Evolutionary conservation across 73 alveolate species (phyloP).

Genomic region (Symbiodinium natans): DNA sequence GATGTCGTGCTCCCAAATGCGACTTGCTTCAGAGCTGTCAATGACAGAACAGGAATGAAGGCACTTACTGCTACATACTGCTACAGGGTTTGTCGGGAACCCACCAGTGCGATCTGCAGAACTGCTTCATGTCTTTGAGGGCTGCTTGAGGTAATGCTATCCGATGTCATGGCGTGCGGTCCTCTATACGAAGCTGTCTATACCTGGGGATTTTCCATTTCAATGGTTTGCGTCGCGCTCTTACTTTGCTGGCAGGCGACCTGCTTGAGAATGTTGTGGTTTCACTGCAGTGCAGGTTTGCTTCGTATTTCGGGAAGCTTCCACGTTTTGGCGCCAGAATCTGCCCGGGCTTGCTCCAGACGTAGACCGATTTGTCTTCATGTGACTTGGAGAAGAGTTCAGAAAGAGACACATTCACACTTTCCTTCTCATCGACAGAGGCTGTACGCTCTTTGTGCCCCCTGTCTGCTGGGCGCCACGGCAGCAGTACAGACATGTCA

Average conservation of each 20-base stretch:
- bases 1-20: conserved; percentile 80
- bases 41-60: no score
- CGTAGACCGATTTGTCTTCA: conserved; percentile 83
- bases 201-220: conserved; percentile 78
- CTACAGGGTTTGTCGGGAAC: no score
- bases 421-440: no score
- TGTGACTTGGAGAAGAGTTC: not conserved
- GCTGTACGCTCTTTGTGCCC: conserved; percentile 76
- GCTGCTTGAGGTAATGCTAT: conserved; percentile 48
- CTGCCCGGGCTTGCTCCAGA: conserved; percentile 78
- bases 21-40: no score
- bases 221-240: conserved; percentile 46
- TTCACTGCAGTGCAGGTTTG: conserved; percentile 23
- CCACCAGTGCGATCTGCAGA: no score
- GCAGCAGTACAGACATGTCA: not conserved
- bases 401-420: no score
- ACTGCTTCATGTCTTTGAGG: not conserved
- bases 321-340: conserved; percentile 86
- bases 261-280: not conserved
- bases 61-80: no score
- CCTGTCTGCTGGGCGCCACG: conserved; percentile 54
- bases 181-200: conserved; percentile 79
- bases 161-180: conserved; percentile 81
- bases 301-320: conserved; percentile 84
- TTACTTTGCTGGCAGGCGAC: not conserved